Conservation (phyloP, 2,329 filamentous ascomycete genomes). For the Stachybotrys chlorohalonatus region DNA sequence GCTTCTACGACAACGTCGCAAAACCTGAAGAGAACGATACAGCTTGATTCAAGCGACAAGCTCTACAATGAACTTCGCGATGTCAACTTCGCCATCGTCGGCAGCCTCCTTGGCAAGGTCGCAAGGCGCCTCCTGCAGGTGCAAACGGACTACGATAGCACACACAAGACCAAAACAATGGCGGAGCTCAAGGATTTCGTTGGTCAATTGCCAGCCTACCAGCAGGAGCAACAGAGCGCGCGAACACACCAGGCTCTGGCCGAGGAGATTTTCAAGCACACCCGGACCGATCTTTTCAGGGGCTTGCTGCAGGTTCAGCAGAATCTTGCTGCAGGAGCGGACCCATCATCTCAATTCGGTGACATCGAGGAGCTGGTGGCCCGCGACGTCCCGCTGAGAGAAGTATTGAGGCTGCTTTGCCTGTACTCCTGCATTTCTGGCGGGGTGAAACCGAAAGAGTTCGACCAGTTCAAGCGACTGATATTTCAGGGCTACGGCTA, state of each 20-base stretch:
- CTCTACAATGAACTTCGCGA: slow-evolving; percentile 83
- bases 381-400: slow-evolving; percentile 70
- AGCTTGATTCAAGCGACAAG: slow-evolving; percentile 81
- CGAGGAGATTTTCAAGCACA: slow-evolving; percentile 92
- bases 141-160: slow-evolving; percentile 80
- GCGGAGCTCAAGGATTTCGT: slow-evolving; percentile 92
- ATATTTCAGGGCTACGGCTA: slow-evolving; percentile 91
- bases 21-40: slow-evolving; percentile 74
- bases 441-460: slow-evolving; percentile 79
- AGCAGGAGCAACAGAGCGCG: slow-evolving; percentile 87
- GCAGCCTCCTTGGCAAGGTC: slow-evolving; percentile 79
- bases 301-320: slow-evolving; percentile 89
- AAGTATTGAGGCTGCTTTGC: slow-evolving; percentile 77
- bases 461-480: slow-evolving; percentile 80
- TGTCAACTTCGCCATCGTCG: slow-evolving; percentile 92
- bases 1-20: slow-evolving; percentile 47
- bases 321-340: slow-evolving; percentile 82
- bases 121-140: slow-evolving; percentile 78
- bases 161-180: slow-evolving; percentile 78
- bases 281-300: slow-evolving; percentile 80
- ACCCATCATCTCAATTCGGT: slow-evolving; percentile 82
- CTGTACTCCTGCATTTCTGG: slow-evolving; percentile 86
- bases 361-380: slow-evolving; percentile 92
- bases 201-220: slow-evolving; percentile 82
- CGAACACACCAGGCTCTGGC: slow-evolving; percentile 86